Percentiles rank a stretch among this genome's conserved stretches.
Evolutionary conservation across 2,329 filamentous ascomycete species (phyloP).

Genomic region (Colletotrichum somersetense): DNA sequence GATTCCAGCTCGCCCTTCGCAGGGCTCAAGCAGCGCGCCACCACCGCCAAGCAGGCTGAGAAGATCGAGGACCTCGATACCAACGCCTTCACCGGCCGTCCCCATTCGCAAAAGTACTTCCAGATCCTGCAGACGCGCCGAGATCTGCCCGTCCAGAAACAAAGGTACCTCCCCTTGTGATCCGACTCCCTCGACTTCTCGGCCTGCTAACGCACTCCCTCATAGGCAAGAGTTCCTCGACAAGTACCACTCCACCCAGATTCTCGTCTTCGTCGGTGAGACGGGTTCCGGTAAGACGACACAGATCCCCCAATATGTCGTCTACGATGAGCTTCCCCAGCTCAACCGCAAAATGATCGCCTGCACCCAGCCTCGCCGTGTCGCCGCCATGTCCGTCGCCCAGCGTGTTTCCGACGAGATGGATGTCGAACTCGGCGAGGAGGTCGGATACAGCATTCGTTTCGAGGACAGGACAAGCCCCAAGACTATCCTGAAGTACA

Average conservation of each 20-base stretch:
- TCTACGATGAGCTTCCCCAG: constrained; percentile 96
- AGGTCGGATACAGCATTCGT: constrained; percentile 98
- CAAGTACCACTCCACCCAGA: constrained; percentile 93
- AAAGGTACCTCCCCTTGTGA: constrained; percentile 68
- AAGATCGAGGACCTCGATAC: constrained; percentile 82
- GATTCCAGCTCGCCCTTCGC: constrained; percentile 65
- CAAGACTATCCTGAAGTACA: constrained; percentile 97
- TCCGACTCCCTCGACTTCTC: not conserved
- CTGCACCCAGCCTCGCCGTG: constrained; percentile 97
- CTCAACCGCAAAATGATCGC: constrained; percentile 89
- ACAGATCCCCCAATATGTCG: constrained; percentile 97
- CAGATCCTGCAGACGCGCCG: constrained; percentile 86
- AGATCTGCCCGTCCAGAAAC: constrained; percentile 90
- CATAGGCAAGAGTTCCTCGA: constrained; percentile 88
- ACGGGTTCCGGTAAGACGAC: constrained; percentile 99
- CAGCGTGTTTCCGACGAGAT: constrained; percentile 98
- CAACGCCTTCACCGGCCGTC: constrained; percentile 87
- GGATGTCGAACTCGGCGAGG: constrained; percentile 91
- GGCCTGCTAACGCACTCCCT: constrained; percentile 16
- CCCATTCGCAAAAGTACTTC: constrained; percentile 88
- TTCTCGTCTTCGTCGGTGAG: constrained; percentile 98
- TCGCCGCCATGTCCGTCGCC: constrained; percentile 98
- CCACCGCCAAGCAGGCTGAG: constrained; percentile 80
- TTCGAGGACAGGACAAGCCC: constrained; percentile 95
- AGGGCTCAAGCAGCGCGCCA: constrained; percentile 81